Base-by-base conservation (phyloP, 116 monocot genomes). In the Phalaenopsis hybrid region DNA sequence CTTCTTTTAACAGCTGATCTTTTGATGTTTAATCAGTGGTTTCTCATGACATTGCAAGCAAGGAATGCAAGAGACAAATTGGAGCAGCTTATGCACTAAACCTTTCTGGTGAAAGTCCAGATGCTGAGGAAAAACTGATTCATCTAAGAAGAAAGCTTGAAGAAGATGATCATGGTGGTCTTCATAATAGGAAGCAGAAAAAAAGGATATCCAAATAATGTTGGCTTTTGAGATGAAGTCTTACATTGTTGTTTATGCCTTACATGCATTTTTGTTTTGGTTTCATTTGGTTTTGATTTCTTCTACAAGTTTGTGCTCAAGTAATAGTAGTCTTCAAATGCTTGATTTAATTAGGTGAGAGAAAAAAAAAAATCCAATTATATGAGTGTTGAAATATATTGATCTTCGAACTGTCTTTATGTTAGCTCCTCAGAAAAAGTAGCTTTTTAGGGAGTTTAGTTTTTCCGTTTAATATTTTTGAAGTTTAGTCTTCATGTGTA, bases 31-130 rank as follows among this genome's bases (percentile, higher is more conserved):
- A 55, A 15, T 41, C 41, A 96, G 96, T 96, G 83, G 88, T 96
- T 57, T 67, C 61, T 46, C 96, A 96, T 85, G 89, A 86, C 43
- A 51, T 37, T 41, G 93, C 92, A 10, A 93, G 91, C 86, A 96
- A 96, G 85, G 89, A 96, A 79, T 96, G 96, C 80, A 87, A 59
- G 78, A 78, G 81, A 68, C 89, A 63, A 82, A 93, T 96, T 90
- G 90, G 83, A 52, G 90, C 88, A 81, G 90, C 89, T 55, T 89
- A 93, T 83, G 87, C 88, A 65, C 67, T 82, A 63, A 89, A 87
- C 50, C 75, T 67, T 76, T 73, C 80, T 37, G 21, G 59, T 43
- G 79, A 57, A 33, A 61, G 70, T 44, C 4, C 41, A 21, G 75
- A 57, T 49, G 65, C 28, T 51, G 81, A 82, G 65, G 80, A 85